Conservation (phyloP, 1,284 basidiomycete species). For the Calocybe gambosa region DNA sequence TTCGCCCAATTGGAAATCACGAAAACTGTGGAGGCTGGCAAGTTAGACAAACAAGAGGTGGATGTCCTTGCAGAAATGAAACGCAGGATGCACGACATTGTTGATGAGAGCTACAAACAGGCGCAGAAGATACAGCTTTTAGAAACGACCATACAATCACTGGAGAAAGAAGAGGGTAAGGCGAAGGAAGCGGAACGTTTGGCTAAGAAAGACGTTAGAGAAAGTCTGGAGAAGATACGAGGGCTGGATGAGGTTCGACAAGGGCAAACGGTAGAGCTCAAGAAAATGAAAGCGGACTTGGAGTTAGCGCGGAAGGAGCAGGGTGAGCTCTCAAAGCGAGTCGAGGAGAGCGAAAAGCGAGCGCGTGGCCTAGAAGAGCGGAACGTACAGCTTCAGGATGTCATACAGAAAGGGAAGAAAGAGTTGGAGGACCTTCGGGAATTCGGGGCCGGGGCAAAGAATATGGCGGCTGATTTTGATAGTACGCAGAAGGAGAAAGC, state of each 20-base stretch:
- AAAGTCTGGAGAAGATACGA: background rate
- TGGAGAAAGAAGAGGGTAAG: background rate
- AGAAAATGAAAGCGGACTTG: background rate
- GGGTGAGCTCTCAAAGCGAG: background rate
- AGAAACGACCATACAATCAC: background rate
- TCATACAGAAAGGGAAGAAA: background rate
- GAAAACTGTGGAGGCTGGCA: background rate
- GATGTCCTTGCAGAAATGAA: background rate
- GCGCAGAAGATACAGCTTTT: background rate
- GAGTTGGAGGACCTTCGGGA: slow-evolving; percentile 3
- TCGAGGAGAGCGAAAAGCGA: slow-evolving; percentile 6
- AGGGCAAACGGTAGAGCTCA: background rate
- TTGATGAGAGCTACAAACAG: background rate
- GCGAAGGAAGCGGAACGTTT: background rate
- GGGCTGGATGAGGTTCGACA: background rate
- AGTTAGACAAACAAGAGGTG: slow-evolving; percentile 2
- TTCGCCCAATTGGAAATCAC: background rate
- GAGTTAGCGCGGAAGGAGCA: background rate
- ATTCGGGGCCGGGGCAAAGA: background rate
- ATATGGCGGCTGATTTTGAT: background rate
- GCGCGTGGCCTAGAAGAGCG: background rate
- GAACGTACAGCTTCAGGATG: background rate
- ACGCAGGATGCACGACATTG: background rate
- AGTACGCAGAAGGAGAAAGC: background rate
- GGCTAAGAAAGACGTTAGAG: background rate